Evolutionary conservation across 805 yeast genomes (phyloP).

Genomic region (Wickerhamomyces subpelliculosus): DNA sequence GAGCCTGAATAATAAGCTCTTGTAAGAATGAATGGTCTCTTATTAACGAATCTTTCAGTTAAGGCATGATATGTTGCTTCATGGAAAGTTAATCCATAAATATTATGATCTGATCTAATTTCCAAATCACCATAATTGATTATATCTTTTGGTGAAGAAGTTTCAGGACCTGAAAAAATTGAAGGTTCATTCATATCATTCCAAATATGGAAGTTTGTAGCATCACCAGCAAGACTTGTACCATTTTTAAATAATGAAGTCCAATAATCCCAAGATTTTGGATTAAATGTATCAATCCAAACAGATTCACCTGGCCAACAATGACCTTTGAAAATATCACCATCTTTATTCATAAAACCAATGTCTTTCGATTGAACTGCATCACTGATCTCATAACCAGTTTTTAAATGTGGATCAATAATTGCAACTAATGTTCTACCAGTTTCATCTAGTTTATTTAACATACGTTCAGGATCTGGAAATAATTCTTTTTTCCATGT

Average conservation of each 20-base stretch:
- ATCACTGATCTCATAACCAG: conserved; percentile 59
- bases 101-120: conserved; percentile 85
- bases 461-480: conserved; percentile 68
- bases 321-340: conserved; percentile 64
- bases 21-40: conserved; percentile 84
- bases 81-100: conserved; percentile 75
- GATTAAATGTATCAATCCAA: conserved; percentile 85
- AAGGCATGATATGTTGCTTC: conserved; percentile 73
- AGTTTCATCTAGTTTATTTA: conserved; percentile 54
- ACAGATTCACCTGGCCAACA: conserved; percentile 98
- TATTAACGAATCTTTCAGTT: conserved; percentile 37
- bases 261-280: conserved; percentile 59
- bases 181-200: conserved; percentile 99
- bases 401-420: conserved; percentile 88
- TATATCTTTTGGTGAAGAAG: conserved; percentile 76
- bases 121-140: conserved; percentile 79
- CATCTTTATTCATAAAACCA: conserved; percentile 40
- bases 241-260: conserved; percentile 41
- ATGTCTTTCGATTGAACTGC: conserved; percentile 33
- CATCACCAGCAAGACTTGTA: conserved; percentile 36
- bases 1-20: conserved; percentile 88
- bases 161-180: conserved; percentile 91
- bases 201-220: conserved; percentile 79
- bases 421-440: conserved; percentile 80
- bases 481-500: conserved; percentile 79